Evolutionary conservation across 306 rosid genomes (phyloP).

Genomic region (Senna tora): DNA sequence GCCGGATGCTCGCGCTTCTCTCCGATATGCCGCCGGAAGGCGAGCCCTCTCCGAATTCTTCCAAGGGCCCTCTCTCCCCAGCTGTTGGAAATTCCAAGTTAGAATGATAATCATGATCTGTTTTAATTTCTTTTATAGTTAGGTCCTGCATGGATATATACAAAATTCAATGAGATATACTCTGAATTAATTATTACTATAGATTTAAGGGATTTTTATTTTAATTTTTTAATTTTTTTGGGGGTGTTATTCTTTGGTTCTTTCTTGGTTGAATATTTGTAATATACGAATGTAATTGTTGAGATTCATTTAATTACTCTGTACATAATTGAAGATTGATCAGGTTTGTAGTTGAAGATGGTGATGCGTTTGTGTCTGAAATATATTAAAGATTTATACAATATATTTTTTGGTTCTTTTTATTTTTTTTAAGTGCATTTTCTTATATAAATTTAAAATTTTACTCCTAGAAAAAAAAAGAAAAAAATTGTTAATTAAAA

Average conservation of each 20-base stretch:
- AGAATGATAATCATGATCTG: neutral
- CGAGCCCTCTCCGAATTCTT: slow-evolving; percentile 58
- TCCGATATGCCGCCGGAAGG: slow-evolving; percentile 71
- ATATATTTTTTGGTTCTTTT: too few species aligned
- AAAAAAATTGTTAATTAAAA: too few species aligned
- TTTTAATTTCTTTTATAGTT: neutral
- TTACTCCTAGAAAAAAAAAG: too few species aligned
- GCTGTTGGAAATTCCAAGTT: slow-evolving; percentile 10
- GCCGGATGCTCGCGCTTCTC: slow-evolving; percentile 66
- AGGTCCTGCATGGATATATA: neutral
- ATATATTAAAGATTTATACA: too few species aligned
- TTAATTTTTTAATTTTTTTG: neutral
- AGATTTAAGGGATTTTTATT: slow-evolving; percentile 21
- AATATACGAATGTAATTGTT: slow-evolving; percentile 15
- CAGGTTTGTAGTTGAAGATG: neutral
- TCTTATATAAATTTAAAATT: too few species aligned
- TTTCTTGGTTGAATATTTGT: neutral
- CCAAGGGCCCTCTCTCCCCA: slow-evolving; percentile 45
- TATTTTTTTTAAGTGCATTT: too few species aligned
- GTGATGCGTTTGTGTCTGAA: neutral
- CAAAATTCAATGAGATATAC: slow-evolving; percentile 3
- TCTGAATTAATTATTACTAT: neutral
- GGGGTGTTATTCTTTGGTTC: slow-evolving; percentile 20
- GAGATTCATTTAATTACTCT: slow-evolving; percentile 5
- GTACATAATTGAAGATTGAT: slow-evolving; percentile 22